Conservation (phyloP, 139 green algal genomes). For the Dunaliella primolecta region DNA sequence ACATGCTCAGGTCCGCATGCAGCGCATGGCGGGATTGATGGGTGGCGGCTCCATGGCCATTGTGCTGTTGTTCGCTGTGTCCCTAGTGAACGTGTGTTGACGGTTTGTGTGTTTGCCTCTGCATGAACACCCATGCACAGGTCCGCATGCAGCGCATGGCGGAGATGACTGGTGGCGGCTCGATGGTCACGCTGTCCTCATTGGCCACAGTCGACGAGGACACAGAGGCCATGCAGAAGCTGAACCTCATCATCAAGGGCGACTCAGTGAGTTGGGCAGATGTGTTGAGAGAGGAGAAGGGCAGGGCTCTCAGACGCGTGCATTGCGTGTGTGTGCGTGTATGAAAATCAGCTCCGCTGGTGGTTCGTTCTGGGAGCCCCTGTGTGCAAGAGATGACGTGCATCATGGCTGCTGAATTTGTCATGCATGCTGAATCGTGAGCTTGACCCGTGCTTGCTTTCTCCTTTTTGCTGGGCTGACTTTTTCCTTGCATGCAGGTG, state of each 20-base stretch:
- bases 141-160: conserved; percentile 53
- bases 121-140: too few relatives aligned
- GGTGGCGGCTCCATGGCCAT: conserved; percentile 79
- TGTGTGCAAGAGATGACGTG: too few relatives aligned
- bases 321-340: too few relatives aligned
- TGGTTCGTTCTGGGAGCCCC: neutral
- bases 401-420: too few relatives aligned
- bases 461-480: too few relatives aligned
- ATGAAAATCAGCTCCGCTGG: neutral
- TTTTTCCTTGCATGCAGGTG: too few relatives aligned
- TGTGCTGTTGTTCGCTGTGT: conserved; percentile 75
- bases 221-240: conserved; percentile 59
- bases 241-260: conserved; percentile 92
- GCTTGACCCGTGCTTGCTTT: too few relatives aligned
- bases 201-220: conserved; percentile 80
- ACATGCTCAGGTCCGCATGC: conserved; percentile 42
- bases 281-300: too few relatives aligned
- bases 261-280: conserved; percentile 10
- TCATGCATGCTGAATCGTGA: too few relatives aligned
- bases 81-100: too few relatives aligned
- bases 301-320: neutral
- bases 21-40: conserved; percentile 57
- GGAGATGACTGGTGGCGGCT: conserved; percentile 56
- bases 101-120: too few relatives aligned
- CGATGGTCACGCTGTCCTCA: conserved; percentile 82